phyloP scores from a whole-genome alignment of 495 filamentous ascomycete genomes.

The Parathielavia appendiculata region DNA sequence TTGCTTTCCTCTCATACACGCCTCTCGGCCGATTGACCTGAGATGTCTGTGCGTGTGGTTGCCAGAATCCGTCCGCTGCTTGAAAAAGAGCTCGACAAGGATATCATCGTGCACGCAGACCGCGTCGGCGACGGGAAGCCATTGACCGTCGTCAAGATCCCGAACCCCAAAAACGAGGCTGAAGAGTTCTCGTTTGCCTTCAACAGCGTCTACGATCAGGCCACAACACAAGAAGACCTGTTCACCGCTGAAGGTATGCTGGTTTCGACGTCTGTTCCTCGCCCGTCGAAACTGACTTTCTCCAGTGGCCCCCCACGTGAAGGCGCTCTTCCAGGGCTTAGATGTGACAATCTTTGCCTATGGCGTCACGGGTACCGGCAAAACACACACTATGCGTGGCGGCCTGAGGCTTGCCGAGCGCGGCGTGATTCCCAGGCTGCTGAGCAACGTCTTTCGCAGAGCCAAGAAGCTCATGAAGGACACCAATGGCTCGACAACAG shows the following conservation, averaged over 20 bases:
- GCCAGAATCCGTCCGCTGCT: slow-evolving; percentile 85
- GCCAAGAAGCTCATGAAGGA: slow-evolving; percentile 87
- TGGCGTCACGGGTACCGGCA: slow-evolving; percentile 91
- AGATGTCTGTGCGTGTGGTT: slow-evolving; percentile 75
- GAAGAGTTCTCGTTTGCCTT: slow-evolving; percentile 94
- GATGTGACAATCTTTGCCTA: slow-evolving; percentile 96
- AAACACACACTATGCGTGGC: slow-evolving; percentile 97
- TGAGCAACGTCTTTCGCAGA: slow-evolving; percentile 80
- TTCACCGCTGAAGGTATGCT: slow-evolving; percentile 80
- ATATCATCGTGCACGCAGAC: slow-evolving; percentile 72
- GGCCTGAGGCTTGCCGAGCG: slow-evolving; percentile 83
- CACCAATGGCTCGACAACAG: slow-evolving; percentile 63
- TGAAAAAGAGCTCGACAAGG: slow-evolving; percentile 72
- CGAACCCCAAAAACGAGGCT: slow-evolving; percentile 85
- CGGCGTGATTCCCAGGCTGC: slow-evolving; percentile 82
- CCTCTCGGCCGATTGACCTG: slow-evolving; percentile 3
- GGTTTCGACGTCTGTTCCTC: slow-evolving; percentile 15
- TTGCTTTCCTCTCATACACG: not conserved
- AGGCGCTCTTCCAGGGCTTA: slow-evolving; percentile 87
- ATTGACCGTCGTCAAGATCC: slow-evolving; percentile 73
- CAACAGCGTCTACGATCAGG: slow-evolving; percentile 82
- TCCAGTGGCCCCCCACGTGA: slow-evolving; percentile 58
- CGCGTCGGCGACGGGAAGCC: slow-evolving; percentile 51
- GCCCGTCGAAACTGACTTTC: slow-evolving; percentile 11
- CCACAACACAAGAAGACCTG: slow-evolving; percentile 73